Evolutionary conservation across 768 basidiomycete species (phyloP), one percentile per base, ranked within the genome.

Genomic region (Panaeolus papilionaceus): DNA sequence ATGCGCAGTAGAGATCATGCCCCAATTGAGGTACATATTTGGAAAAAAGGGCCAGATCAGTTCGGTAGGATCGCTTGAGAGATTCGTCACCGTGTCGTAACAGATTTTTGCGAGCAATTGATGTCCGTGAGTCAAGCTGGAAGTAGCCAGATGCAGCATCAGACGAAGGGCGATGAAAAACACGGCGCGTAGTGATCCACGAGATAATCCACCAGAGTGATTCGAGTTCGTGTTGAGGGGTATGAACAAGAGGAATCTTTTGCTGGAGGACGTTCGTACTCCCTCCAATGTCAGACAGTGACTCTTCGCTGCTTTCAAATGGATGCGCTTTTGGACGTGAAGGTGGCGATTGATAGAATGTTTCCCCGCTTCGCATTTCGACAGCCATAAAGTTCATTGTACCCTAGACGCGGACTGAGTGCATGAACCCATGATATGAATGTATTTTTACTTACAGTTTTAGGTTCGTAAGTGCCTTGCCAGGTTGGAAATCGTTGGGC

Each of bases 331-430:
- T 33, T 33, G 3, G 33, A 33, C 33, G 33, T 33, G 65, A 61
- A 66, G 51, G 61, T 40, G 39, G 39, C 14, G 39, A 61, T 66
- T 42, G 65, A 66, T 39, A 61, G 65, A 58, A 42, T 61, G 20
- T 51, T 23, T n/a, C 49, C 54, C 54, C 33, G 49, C 61, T 61
- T 58, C 37, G 54, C 26, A 72, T 64, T 64, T 70, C 69, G 28
- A n/a, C 42, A 20, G 70, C 62, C 70, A 71, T 71, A 49, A 67
- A 71, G 58, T 69, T 65, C 11, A 66, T 61, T 23, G 70, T 71
- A 11, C 70, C 70, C 70, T 71, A 26, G 42, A 58, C 18, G 40
- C 8, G 26, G 37, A 40, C 23, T 64, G 39, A 61, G 54, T 45
- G n/a, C 61, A 49, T 37, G n/a, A 28, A 49, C 39, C n/a, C 37